Conservation (phyloP, 2,329 filamentous ascomycete species). For the Pseudogymnoascus sp. region DNA sequence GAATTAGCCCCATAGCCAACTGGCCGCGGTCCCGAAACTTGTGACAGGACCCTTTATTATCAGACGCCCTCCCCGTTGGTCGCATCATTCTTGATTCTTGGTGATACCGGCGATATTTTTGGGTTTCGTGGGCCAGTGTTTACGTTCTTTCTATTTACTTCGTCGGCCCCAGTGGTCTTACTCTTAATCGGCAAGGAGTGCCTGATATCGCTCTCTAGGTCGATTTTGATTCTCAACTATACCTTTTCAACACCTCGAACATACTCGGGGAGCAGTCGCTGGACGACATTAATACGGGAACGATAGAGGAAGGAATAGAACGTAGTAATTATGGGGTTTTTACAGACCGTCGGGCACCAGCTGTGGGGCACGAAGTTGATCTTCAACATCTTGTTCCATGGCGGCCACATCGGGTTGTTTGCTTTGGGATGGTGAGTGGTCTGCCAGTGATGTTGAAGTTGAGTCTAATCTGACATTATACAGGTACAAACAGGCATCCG, state of each 20-base stretch:
- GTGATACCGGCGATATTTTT: conserved; percentile 7
- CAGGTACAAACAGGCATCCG: conserved; percentile 71
- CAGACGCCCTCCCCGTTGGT: not conserved
- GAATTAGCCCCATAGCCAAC: not conserved
- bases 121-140: conserved; percentile 3
- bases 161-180: conserved; percentile 12
- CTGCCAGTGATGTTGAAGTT: conserved; percentile 17
- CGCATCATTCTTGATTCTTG: not conserved
- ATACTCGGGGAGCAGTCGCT: conserved; percentile 21
- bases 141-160: conserved; percentile 11
- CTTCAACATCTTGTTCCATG: conserved; percentile 79
- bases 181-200: not conserved
- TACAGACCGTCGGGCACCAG: conserved; percentile 48
- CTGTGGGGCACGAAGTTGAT: conserved; percentile 63
- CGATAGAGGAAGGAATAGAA: conserved; percentile 12
- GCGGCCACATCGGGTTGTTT: conserved; percentile 71
- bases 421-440: conserved; percentile 67
- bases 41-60: conserved; percentile 7
- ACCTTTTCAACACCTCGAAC: conserved; percentile 15
- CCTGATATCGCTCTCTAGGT: not conserved
- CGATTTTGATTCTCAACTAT: conserved; percentile 13
- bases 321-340: conserved; percentile 22
- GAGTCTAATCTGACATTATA: conserved; percentile 17
- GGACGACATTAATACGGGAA: conserved; percentile 21
- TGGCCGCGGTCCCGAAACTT: not conserved